Evolutionary conservation across 305 asterid species (phyloP).

Genomic region (Andrographis paniculata): DNA sequence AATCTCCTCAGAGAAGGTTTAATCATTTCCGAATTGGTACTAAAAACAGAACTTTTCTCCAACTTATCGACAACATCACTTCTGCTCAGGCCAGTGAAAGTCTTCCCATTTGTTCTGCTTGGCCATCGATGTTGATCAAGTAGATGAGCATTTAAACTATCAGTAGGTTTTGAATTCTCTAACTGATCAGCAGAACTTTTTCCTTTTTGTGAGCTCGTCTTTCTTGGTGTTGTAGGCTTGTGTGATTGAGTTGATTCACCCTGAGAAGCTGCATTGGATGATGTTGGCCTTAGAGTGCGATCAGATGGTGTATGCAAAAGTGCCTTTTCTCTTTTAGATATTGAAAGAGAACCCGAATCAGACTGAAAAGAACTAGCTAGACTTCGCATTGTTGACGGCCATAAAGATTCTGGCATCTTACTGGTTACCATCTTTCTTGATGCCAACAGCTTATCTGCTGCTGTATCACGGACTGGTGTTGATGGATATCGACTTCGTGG

Average conservation of each 20-base stretch:
- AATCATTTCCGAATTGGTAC: too few relatives aligned
- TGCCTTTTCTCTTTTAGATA: conserved; percentile 53
- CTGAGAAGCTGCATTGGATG: conserved; percentile 30
- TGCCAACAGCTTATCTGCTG: conserved; percentile 31
- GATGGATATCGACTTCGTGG: conserved; percentile 44
- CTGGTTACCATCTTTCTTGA: conserved; percentile 44
- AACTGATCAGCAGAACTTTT: conserved; percentile 46
- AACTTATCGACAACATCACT: too few relatives aligned
- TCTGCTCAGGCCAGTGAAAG: conserved; percentile 19
- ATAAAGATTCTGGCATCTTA: conserved; percentile 63
- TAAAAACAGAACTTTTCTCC: too few relatives aligned
- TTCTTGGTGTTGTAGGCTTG: conserved; percentile 64
- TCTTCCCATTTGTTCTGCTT: conserved; percentile 43
- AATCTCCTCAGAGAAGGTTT: too few relatives aligned
- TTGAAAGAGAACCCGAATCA: conserved; percentile 34
- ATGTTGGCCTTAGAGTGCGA: conserved; percentile 35
- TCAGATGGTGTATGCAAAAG: conserved; percentile 30
- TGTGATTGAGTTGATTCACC: conserved; percentile 33
- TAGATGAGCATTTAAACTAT: conserved; percentile 37
- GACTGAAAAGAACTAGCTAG: conserved; percentile 57
- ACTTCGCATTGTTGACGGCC: conserved; percentile 85
- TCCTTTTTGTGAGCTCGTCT: conserved; percentile 67
- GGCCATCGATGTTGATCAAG: conserved; percentile 87
- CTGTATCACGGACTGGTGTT: conserved; percentile 59
- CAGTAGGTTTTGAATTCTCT: conserved; percentile 67